phyloP scores from a whole-genome alignment of 2,329 filamentous ascomycete species.

The Xylariaceae sp. region DNA sequence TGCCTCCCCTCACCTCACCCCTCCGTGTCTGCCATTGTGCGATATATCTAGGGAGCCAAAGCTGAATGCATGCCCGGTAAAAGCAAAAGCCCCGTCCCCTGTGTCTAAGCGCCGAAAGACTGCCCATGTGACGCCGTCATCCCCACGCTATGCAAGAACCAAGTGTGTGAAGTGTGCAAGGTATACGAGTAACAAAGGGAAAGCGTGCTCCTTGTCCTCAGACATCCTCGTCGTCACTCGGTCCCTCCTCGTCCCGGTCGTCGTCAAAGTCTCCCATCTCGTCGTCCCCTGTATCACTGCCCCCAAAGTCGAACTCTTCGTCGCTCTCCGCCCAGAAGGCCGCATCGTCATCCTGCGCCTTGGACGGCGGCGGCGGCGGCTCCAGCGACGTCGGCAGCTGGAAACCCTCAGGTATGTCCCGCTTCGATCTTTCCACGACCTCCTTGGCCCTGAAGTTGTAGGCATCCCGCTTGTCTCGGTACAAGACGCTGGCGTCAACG shows the following conservation, averaged over 20 bases:
- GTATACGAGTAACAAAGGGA: background rate
- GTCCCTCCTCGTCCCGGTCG: constrained; percentile 50
- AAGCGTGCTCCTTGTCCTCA: constrained; percentile 21
- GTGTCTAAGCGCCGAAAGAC: no score
- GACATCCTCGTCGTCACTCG: constrained; percentile 49
- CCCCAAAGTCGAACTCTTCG: constrained; percentile 73
- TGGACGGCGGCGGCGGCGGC: constrained; percentile 51
- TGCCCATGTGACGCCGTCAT: no score
- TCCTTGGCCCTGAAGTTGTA: constrained; percentile 69
- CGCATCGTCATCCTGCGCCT: constrained; percentile 66
- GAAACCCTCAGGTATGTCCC: constrained; percentile 75
- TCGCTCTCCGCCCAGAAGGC: constrained; percentile 80
- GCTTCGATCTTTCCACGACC: constrained; percentile 69
- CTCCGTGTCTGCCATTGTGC: no score
- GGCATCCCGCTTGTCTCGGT: constrained; percentile 65
- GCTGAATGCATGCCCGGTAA: no score
- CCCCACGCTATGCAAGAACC: no score
- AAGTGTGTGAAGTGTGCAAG: background rate
- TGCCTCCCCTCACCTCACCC: no score
- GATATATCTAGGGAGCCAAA: no score
- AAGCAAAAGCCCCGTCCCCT: no score
- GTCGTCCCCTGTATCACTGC: constrained; percentile 61
- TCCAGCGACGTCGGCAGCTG: constrained; percentile 75
- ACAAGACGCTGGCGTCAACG: constrained; percentile 84
- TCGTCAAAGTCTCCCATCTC: constrained; percentile 57